A percentile compares a stretch with the other conserved stretches of the same genome.
phyloP scores from a whole-genome alignment of 75 land plant genomes.

The Cryptomeria japonica region DNA sequence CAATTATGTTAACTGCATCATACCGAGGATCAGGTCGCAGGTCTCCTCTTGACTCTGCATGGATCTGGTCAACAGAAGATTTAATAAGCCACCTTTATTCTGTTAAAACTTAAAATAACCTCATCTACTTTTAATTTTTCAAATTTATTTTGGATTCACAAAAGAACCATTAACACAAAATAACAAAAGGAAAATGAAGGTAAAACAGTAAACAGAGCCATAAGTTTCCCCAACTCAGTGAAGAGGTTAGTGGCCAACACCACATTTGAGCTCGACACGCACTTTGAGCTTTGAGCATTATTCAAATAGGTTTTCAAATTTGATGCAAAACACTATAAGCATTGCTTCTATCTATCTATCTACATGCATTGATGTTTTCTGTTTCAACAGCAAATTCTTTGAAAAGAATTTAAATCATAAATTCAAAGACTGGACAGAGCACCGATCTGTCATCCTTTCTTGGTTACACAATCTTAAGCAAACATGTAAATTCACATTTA shows the following conservation, averaged over 20 bases:
- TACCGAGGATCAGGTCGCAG: constrained; percentile 90
- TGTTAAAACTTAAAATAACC: neutral
- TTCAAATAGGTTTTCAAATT: neutral
- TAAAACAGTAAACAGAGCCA: neutral
- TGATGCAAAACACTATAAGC: neutral
- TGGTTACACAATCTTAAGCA: neutral
- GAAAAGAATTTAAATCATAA: neutral
- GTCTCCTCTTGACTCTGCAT: constrained; percentile 80
- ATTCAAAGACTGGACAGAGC: neutral
- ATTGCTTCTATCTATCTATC: neutral
- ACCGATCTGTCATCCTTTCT: neutral
- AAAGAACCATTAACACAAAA: neutral
- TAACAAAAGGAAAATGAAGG: neutral
- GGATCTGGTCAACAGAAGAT: constrained; percentile 44
- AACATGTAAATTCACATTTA: neutral
- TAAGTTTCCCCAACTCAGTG: neutral
- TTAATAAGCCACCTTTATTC: neutral
- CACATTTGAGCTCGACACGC: neutral
- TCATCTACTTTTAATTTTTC: neutral
- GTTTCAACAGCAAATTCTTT: neutral
- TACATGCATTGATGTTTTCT: too few species aligned
- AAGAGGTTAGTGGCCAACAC: neutral
- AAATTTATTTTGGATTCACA: neutral
- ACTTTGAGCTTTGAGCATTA: neutral
- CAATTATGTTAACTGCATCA: constrained; percentile 75